phyloP scores from a whole-genome alignment of 2,329 filamentous ascomycete genomes.

The Pyricularia pennisetigena region DNA sequence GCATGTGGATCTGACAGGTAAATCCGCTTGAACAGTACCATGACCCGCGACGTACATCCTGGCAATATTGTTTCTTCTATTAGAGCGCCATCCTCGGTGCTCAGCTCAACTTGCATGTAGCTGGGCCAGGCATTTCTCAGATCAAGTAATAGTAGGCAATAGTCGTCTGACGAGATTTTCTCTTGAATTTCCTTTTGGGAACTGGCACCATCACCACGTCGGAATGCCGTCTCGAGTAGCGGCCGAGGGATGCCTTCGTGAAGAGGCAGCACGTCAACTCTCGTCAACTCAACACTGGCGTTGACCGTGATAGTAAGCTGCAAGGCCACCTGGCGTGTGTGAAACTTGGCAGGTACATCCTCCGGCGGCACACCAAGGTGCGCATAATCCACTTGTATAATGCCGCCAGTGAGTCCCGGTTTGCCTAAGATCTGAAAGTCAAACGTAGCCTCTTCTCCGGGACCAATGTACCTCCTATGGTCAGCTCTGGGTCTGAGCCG shows the following conservation, averaged over 20 bases:
- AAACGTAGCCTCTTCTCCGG: constrained; percentile 60
- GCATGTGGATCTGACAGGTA: constrained; percentile 69
- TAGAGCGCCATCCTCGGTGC: constrained; percentile 30
- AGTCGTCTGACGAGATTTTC: constrained; percentile 35
- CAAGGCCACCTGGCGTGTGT: constrained; percentile 73
- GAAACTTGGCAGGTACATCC: constrained; percentile 63
- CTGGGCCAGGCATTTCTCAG: constrained; percentile 85
- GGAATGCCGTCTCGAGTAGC: constrained; percentile 35
- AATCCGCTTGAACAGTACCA: constrained; percentile 66
- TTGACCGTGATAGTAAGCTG: constrained; percentile 86
- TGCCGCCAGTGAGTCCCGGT: constrained; percentile 68
- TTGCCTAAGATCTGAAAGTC: constrained; percentile 81
- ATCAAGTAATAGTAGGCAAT: constrained; percentile 74
- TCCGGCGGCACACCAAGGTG: constrained; percentile 61
- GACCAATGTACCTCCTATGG: constrained; percentile 43
- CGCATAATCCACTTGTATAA: constrained; percentile 80
- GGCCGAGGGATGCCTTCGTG: constrained; percentile 53
- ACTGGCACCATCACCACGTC: constrained; percentile 5
- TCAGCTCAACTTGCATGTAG: constrained; percentile 57
- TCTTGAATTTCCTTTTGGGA: neutral
- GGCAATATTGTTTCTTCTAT: constrained; percentile 51
- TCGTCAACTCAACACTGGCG: constrained; percentile 72
- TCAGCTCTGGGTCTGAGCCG: constrained; percentile 33
- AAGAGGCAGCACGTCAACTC: constrained; percentile 71
- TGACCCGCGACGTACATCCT: constrained; percentile 62